Base-by-base conservation (phyloP, 192 early-diverging fungal species). In the Backusella psychrophila region DNA sequence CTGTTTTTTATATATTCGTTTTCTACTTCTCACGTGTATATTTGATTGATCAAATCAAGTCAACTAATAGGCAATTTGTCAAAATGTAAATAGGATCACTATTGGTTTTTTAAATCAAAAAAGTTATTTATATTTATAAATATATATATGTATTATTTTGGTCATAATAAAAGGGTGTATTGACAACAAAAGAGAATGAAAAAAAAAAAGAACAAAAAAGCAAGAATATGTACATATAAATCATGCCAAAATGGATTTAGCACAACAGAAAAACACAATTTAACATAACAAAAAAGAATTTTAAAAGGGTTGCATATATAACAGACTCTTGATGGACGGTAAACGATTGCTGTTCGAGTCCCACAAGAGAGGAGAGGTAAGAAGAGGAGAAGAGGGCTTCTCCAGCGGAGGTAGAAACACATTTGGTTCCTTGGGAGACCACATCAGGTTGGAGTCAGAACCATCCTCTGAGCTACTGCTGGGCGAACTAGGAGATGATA, bases 291-390 rank as follows among this genome's bases (percentile, higher is more conserved):
- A 49, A 12, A 29, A 63, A 63, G 56, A 63, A 63, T 63, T 68
- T 67, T 68, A 44, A 19, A 44, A 42, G 5, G 41, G 42, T 33
- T 71, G 70, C 70, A 71, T 49, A 49, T 67, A 67, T n/a, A 75
- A 39, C 14, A 75, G 38, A 11, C 65, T 67, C 44, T 65, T 63
- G 41, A 75, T 75, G 34, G 74, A 75, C 3, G 74, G 74, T 44
- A 75, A 65, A 21, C 74, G 74, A 49, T 75, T 23, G 26, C 46
- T 72, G 70, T 23, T 72, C 8, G 39, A 15, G 46, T 71, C 44
- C 42, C 29, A 44, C 41, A 49, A 17, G 26, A 44, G 26, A 29
- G 21, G 23, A 63, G 56, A 12, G 29, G 56, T 23, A 12, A 26
- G 8, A 29, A 63, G 56, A 63, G 56, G 56, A 59, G 56, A 63